Evolutionary conservation across 2,329 filamentous ascomycete species (phyloP), one percentile per base, ranked within the genome.

Genomic region (Cladosporium sp.): DNA sequence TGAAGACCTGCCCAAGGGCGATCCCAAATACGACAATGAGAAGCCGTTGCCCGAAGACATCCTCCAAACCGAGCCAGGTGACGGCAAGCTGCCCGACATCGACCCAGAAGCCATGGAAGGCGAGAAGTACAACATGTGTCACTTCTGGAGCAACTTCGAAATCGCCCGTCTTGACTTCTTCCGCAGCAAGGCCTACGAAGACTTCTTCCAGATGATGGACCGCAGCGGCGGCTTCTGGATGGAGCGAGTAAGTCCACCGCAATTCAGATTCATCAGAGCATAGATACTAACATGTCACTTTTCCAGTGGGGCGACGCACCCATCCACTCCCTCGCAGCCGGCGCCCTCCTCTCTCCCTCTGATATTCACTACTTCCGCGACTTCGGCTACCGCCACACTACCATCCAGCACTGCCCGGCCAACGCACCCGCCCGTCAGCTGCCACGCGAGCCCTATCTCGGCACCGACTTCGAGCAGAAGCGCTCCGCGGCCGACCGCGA

Each of bases 141-240:
- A 99, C 79, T 99, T 97, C 80, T 99, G 94, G 94, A 96, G 91
- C 74, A 99, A 99, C 74, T 99, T 99, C 66, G 94, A 99, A 75
- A 99, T 99, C 76, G 94, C 94, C 13, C 86, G 87, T 59, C 83
- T 99, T 60, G 88, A 90, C 76, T 99, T 91, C 85, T 97, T 97
- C 83, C 86, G 94, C 66, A 97, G 92, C 79, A 93, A 96, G 76
- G 89, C 91, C 70, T 99, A 99, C 72, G 89, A 96, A 67, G 94
- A 97, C 64, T 99, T 99, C 74, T 99, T 99, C 74, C 81, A 97
- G 69, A 95, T 96, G 88, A 97, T 99, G 93, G 94, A 99, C 72
- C 87, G 87, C 62, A 97, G 92, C 71, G 94, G 94, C 64, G 94
- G 94, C 48, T 99, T 99, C 77, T 99, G 94, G 94, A 97, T 95